phyloP scores from a whole-genome alignment of 306 rosid species.

The Lupinus albus region DNA sequence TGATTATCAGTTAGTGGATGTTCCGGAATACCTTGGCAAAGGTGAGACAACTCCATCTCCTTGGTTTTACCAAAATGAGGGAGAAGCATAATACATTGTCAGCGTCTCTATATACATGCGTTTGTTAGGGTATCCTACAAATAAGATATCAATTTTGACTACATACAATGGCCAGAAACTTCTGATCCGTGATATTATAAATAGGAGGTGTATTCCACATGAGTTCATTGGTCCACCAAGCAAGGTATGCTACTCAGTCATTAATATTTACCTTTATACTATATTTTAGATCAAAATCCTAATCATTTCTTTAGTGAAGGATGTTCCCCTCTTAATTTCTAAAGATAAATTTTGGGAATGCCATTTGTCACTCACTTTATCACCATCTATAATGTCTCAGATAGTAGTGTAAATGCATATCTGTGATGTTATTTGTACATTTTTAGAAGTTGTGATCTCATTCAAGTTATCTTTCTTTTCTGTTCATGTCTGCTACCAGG shows the following conservation, averaged over 20 bases:
- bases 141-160: conserved; percentile 93
- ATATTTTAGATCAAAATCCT: conserved; percentile 22
- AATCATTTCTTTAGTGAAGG: conserved; percentile 24
- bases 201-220: conserved; percentile 86
- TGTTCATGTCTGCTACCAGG: conserved; percentile 51
- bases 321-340: conserved; percentile 16
- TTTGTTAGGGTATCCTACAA: conserved; percentile 91
- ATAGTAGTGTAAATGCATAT: neutral
- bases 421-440: conserved; percentile 4
- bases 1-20: conserved; percentile 95
- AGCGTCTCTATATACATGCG: conserved; percentile 96
- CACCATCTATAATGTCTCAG: neutral
- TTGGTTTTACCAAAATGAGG: conserved; percentile 97
- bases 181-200: conserved; percentile 90
- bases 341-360: neutral
- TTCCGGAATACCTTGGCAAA: conserved; percentile 85
- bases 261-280: conserved; percentile 15
- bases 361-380: neutral
- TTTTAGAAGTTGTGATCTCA: conserved; percentile 19
- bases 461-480: conserved; percentile 18
- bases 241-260: conserved; percentile 59
- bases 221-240: conserved; percentile 93
- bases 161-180: conserved; percentile 99
- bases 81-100: conserved; percentile 95
- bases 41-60: conserved; percentile 98